Evolutionary conservation across 305 asterid genomes (phyloP), one percentile per base, ranked within the genome.

Genomic region (Striga hermonthica): DNA sequence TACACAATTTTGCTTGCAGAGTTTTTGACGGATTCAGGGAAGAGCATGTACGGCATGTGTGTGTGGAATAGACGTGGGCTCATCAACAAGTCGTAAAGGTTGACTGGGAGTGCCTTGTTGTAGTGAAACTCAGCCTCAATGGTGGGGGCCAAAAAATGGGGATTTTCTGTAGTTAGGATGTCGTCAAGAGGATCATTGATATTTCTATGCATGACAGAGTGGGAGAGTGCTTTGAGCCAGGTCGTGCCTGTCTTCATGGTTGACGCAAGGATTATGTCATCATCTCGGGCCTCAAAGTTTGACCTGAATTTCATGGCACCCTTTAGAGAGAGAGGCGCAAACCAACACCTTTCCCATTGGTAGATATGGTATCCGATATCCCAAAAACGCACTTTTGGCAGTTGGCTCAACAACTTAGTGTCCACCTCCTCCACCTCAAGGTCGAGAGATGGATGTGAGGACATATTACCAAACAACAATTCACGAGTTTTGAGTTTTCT

Each of bases 301-400:
- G 79, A 72, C 39, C 47, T 54, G 66, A 86, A 86, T 52, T 69
- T 60, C 62, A 76, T 59, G 43, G 86, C 83, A 1, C 71, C 77
- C 36, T 59, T 75, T 60, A 28, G 6, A 83, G 67, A 40, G 79
- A 74, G 0, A 85, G 81, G 34, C 77, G 78, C 7, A 61, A 83
- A 74, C 89, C 89, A 86, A 69, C 66, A 70, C 36, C 77, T 84
- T 71, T 81, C 77, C 86, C 84, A 83, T 10, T 73, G 72, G 62
- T 54, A 41, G 35, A 86, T n/a, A n/a, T n/a, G 76, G 39, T 73
- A 83, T 74, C 64, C 69, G 58, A 69, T 73, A 7, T 80, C 89
- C 87, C 85, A 78, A 49, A 85, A 83, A n/a, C 38, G 74, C 38
- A 67, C 75, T 15, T 60, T 68, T 9, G 77, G 7, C 0, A 55